A percentile compares a stretch with the other conserved stretches of the same genome.
phyloP scores from a whole-genome alignment of 208 protist species.

The Leishmania aethiopica region DNA sequence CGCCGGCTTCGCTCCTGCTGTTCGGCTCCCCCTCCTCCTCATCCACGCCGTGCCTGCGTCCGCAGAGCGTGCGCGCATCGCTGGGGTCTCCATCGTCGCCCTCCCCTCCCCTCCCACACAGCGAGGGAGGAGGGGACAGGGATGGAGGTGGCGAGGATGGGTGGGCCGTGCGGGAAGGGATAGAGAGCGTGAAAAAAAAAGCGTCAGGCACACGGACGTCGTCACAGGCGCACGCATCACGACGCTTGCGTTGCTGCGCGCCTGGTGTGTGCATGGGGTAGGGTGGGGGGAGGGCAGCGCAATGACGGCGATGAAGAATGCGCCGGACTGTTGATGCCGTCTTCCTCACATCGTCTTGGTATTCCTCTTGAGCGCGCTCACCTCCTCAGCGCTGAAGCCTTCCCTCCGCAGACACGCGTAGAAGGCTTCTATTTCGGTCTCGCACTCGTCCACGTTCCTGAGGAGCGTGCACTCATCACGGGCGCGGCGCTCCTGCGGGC shows the following conservation, averaged over 20 bases:
- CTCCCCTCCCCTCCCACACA: no score
- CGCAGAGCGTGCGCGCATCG: not conserved
- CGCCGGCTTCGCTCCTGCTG: no score
- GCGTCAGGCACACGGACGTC: not conserved
- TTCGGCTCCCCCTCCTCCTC: not conserved
- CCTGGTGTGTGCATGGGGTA: not conserved
- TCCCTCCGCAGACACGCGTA: conserved; percentile 79
- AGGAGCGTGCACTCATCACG: conserved; percentile 84
- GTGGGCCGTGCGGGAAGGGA: not conserved
- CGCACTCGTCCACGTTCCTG: conserved; percentile 67
- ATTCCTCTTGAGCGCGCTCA: conserved; percentile 51
- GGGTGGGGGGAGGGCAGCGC: not conserved
- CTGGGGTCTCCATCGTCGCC: no score
- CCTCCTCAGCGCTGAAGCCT: conserved; percentile 70
- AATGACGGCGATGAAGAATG: not conserved
- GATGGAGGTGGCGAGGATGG: no score
- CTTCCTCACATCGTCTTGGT: conserved; percentile 43
- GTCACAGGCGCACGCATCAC: not conserved
- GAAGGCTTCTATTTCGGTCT: conserved; percentile 61
- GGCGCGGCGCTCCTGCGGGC: conserved; percentile 63
- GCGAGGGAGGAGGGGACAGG: not conserved
- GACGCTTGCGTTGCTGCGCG: not conserved
- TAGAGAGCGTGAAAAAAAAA: not conserved
- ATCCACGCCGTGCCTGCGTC: no score
- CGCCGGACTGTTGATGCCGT: not conserved